Base-by-base conservation (phyloP, 2,329 filamentous ascomycete genomes). In the Orbilia quercus region DNA sequence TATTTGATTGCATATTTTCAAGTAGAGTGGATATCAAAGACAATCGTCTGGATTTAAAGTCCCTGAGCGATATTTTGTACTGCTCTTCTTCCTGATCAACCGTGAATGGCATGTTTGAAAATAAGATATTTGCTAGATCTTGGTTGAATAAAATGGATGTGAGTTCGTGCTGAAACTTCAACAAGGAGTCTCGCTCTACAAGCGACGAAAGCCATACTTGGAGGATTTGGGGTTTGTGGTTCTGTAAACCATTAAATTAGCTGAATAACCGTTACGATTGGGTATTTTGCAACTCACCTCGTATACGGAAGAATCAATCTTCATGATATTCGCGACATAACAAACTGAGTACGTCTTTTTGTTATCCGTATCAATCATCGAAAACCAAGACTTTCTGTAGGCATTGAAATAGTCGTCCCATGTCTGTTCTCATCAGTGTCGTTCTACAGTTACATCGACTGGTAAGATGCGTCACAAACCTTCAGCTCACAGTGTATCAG, bases 91-190 rank as follows among this genome's bases (percentile, higher is more conserved):
- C 79, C 47, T 76, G 79, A 22, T 66, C 44, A 2, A 73, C 31
- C 38, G 80, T 82, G 76, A 89, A 89, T 0, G 87, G 87, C 40
- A 88, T 79, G 67, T 89, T 88, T 16, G 80, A 77, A 50, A 89
- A 79, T 2, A 89, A 78, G 0, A 82, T 81, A 54, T 87, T 82
- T 0, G 78, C 53, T 0, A 77, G 66, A 70, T 82, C 81, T n/a
- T 78, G 78, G 57, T 85, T 85, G 31, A 88, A 77, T 36, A 89
- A 77, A 1, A 82, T 82, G n/a, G 81, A 80, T 0, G 87, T 86
- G 5, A 89, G 81, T 22, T 80, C 79, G 78, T 88, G 83, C 76
- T 89, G 87, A 74, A 85, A 88, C 76, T 88, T 87, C 45, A 89
- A 81, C 79, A 84, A 82, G 1, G 86, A 85, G 57, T 86, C 84